These are phyloP conservation scores for Vitrella brassicaformis DNA, from an alignment of 73 alveolate species.

Conservation along the genomic window DNA sequence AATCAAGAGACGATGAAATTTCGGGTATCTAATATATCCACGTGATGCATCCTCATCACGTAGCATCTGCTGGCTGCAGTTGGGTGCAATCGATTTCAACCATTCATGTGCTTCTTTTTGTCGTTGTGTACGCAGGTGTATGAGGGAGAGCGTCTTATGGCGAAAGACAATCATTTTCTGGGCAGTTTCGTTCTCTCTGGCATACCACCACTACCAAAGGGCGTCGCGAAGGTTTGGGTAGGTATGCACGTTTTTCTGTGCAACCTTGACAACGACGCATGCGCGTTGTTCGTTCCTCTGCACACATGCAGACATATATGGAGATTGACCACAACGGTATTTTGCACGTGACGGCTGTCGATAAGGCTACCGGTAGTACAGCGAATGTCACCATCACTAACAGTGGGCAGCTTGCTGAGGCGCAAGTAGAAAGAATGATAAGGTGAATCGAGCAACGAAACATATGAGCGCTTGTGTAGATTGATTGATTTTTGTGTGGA, in stretches of 20 bases:
- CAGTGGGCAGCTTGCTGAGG: slow-evolving; percentile 70
- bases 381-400: slow-evolving; percentile 81
- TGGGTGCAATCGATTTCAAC: background rate
- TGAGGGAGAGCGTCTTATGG: slow-evolving; percentile 38
- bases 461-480: too few relatives aligned
- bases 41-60: too few relatives aligned
- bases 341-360: slow-evolving; percentile 81
- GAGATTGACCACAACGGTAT: slow-evolving; percentile 88
- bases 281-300: too few relatives aligned
- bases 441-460: too few relatives aligned
- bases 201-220: slow-evolving; percentile 93
- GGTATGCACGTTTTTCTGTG: too few relatives aligned
- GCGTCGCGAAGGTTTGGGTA: slow-evolving; percentile 96
- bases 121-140: slow-evolving; percentile 8
- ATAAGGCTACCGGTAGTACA: slow-evolving; percentile 79
- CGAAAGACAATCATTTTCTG: slow-evolving; percentile 80
- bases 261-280: too few relatives aligned
- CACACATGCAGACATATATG: too few relatives aligned
- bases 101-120: background rate
- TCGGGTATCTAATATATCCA: too few relatives aligned
- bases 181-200: slow-evolving; percentile 91
- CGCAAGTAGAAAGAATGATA: slow-evolving; percentile 69
- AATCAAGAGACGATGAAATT: too few relatives aligned
- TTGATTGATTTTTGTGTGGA: too few relatives aligned
- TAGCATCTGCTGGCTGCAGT: too few relatives aligned